Evolutionary conservation across 768 basidiomycete species (phyloP), one percentile per base, ranked within the genome.

Genomic region (Xerocomus spinulosus): DNA sequence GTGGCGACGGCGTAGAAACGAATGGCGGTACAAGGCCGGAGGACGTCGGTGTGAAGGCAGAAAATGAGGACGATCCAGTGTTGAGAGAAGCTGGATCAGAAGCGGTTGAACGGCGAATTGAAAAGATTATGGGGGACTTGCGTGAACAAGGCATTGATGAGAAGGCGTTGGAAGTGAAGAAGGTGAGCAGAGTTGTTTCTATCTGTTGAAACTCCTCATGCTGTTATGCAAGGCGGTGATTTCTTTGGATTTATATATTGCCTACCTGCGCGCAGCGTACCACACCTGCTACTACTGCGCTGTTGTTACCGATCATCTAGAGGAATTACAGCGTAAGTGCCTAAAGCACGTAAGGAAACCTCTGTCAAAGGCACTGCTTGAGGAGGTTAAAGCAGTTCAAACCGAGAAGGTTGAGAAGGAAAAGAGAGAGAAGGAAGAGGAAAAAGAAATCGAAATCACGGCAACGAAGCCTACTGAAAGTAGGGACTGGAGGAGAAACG

Each of bases 201-300:
- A 35, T 43, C 29, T 42, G 38, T 48, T 59, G 48, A 61, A 41
- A 13, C 3, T 42, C 52, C 59, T 56, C 51, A 60, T 67, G 44
- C 47, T 33, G 40, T 59, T 44, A 30, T 64, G 30, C 43, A 52
- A 92, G 89, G 81, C 82, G 58, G 78, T 81, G 61, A 73, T 93
- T 60, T 79, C 87, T 59, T 79, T 97, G 68, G 96, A 99, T 73
- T 73, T 95, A 68, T 92, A 92, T 70, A 75, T 98, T 68, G 85
- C 87, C 43, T 98, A 96, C 71, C 74, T 99, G 63, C 90, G 96
- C 57, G 78, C 83, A 65, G 94, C 89, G 46, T 93, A 87, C 70
- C 79, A 92, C 79, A 84, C 90, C 62, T 96, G 96, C 80, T 99
- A 95, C 72, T 99, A 99, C 73, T 99, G 96, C 77, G 85, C 87